These are phyloP conservation scores for Primulina tabacum DNA, from an alignment of 257 asterid species.

Conservation along the genomic window DNA sequence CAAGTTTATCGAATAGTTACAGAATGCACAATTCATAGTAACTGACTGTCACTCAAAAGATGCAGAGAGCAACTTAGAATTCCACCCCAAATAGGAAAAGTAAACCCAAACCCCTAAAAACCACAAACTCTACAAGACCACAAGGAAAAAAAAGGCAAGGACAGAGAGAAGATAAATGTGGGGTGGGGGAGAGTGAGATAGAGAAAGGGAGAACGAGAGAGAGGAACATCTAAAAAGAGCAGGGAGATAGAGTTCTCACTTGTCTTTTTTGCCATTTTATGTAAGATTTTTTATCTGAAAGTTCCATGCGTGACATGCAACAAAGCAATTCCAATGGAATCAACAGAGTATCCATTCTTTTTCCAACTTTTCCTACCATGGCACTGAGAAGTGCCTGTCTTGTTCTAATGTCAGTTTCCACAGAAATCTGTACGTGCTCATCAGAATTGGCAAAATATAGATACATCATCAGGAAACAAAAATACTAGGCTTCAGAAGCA, in stretches of 20 bases:
- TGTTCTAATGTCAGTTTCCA: conserved; percentile 84
- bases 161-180: conserved; percentile 10
- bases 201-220: not conserved
- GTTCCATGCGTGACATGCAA: conserved; percentile 90
- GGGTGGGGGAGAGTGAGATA: not conserved
- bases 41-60: conserved; percentile 15
- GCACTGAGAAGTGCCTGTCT: conserved; percentile 91
- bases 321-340: conserved; percentile 87
- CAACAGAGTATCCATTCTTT: conserved; percentile 90
- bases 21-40: not conserved
- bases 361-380: conserved; percentile 94
- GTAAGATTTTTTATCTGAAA: conserved; percentile 90
- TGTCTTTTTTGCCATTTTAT: conserved; percentile 99
- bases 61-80: not conserved
- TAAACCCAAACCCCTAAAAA: conserved; percentile 16
- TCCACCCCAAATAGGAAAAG: conserved; percentile 20
- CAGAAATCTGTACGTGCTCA: conserved; percentile 61
- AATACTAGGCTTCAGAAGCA: conserved; percentile 10
- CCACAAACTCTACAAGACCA: conserved; percentile 9
- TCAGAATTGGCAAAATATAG: conserved; percentile 24
- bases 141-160: not conserved
- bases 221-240: conserved; percentile 14
- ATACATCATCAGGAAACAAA: conserved; percentile 22
- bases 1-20: conserved; percentile 4
- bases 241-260: conserved; percentile 51